A percentile compares a stretch with the other conserved stretches of the same genome.
Evolutionary conservation across 495 filamentous ascomycete species (phyloP).

Genomic region (Glonium stellatum): DNA sequence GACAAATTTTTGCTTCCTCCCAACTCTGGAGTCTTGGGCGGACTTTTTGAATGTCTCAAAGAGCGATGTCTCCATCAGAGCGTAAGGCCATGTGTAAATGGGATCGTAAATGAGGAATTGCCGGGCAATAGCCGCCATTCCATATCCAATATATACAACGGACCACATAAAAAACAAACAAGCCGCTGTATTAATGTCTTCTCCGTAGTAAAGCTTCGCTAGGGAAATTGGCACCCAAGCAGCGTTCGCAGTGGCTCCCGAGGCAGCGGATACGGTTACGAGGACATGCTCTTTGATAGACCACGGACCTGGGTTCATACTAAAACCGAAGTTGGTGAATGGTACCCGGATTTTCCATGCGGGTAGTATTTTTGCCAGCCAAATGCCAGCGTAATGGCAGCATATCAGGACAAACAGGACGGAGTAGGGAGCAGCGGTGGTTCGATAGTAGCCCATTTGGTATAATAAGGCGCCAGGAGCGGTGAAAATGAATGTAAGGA

Average conservation of each 20-base stretch:
- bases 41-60: constrained; percentile 50
- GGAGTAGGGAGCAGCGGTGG: constrained; percentile 49
- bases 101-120: constrained; percentile 52
- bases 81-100: constrained; percentile 45
- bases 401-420: constrained; percentile 53
- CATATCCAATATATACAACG: constrained; percentile 50
- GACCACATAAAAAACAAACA: constrained; percentile 54
- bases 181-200: constrained; percentile 44
- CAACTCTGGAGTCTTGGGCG: constrained; percentile 33
- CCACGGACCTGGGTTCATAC: constrained; percentile 50
- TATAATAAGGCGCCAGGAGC: constrained; percentile 48
- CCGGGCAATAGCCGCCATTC: constrained; percentile 48
- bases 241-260: constrained; percentile 48
- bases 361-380: constrained; percentile 46
- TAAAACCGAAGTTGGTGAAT: constrained; percentile 36
- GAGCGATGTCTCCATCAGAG: constrained; percentile 48
- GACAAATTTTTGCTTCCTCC: constrained; percentile 47
- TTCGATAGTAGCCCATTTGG: constrained; percentile 49
- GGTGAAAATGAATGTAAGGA: constrained; percentile 47
- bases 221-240: constrained; percentile 46
- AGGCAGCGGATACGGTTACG: constrained; percentile 48
- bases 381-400: constrained; percentile 49
- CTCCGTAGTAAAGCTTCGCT: constrained; percentile 48
- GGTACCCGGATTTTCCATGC: constrained; percentile 42
- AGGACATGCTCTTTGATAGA: constrained; percentile 52